These are phyloP conservation scores for Fusarium oxysporum DNA, from an alignment of 2,329 filamentous ascomycete species.

Conservation along the genomic window DNA sequence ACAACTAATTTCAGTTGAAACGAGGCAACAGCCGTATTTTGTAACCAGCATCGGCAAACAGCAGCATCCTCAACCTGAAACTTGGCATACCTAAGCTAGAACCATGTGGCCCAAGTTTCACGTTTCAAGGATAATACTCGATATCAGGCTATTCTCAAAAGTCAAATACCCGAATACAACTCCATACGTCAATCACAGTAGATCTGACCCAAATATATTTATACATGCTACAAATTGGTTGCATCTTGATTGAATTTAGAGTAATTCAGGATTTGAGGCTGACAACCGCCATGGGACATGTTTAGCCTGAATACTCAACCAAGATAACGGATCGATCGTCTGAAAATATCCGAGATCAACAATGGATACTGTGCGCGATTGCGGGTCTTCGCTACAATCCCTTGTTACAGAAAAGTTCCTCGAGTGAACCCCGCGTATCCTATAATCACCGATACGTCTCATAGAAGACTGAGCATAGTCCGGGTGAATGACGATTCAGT, in stretches of 20 bases:
- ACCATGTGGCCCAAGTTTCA: background rate
- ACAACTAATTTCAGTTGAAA: slow-evolving; percentile 21
- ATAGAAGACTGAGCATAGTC: background rate
- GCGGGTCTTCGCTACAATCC: background rate
- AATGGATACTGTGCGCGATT: background rate
- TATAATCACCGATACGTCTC: background rate
- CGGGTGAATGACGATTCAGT: background rate
- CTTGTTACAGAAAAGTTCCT: background rate
- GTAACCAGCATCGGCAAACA: background rate
- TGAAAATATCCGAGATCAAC: background rate
- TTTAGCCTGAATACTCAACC: background rate
- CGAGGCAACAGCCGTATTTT: background rate
- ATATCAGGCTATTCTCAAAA: slow-evolving; percentile 10
- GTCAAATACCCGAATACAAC: background rate
- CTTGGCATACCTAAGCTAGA: background rate
- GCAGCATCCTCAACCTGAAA: slow-evolving; percentile 5
- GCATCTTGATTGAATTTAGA: background rate
- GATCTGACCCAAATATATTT: background rate
- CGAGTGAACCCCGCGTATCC: background rate
- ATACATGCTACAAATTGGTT: background rate
- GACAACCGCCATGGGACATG: background rate
- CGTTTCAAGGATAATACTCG: slow-evolving; percentile 13
- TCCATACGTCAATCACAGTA: background rate
- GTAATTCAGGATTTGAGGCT: background rate
- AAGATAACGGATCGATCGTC: background rate